Evolutionary conservation across 179 eudicot species (phyloP).

Genomic region (Nepenthes alata): DNA sequence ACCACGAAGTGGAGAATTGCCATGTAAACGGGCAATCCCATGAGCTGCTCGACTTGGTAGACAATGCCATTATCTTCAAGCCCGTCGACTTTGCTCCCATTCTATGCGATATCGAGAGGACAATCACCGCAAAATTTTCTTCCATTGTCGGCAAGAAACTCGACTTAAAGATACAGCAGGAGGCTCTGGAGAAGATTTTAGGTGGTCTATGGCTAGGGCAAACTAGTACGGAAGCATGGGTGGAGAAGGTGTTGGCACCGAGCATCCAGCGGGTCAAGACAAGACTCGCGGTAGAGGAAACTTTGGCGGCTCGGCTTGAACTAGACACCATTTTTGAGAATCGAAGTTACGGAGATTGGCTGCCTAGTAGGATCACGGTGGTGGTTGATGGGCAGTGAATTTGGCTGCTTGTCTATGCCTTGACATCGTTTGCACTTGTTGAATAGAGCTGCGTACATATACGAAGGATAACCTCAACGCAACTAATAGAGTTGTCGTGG

Average conservation of each 20-base stretch:
- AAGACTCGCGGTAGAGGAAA: slow-evolving; percentile 18
- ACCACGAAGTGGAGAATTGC: slow-evolving; percentile 43
- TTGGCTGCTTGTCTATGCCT: not conserved
- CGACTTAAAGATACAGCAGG: slow-evolving; percentile 39
- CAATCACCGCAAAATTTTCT: slow-evolving; percentile 28
- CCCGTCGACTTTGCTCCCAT: slow-evolving; percentile 38
- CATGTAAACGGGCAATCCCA: slow-evolving; percentile 28
- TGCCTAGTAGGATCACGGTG: slow-evolving; percentile 49
- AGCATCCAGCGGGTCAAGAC: slow-evolving; percentile 48
- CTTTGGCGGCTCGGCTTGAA: slow-evolving; percentile 39
- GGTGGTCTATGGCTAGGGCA: slow-evolving; percentile 67
- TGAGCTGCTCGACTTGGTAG: slow-evolving; percentile 40
- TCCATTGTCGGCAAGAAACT: slow-evolving; percentile 26
- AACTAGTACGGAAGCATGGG: slow-evolving; percentile 50
- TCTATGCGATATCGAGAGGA: slow-evolving; percentile 30
- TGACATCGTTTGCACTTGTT: too few species aligned
- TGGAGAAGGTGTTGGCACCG: slow-evolving; percentile 44
- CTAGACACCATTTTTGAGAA: slow-evolving; percentile 20
- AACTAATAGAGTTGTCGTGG: too few species aligned
- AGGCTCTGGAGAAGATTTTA: slow-evolving; percentile 55
- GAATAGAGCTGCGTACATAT: too few species aligned
- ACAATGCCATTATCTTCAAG: slow-evolving; percentile 56
- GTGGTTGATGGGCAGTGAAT: slow-evolving; percentile 2
- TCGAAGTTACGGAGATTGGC: slow-evolving; percentile 41
- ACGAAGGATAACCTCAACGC: not conserved